phyloP scores from a whole-genome alignment of 768 basidiomycete species.

The Pleurotus tuoliensis region DNA sequence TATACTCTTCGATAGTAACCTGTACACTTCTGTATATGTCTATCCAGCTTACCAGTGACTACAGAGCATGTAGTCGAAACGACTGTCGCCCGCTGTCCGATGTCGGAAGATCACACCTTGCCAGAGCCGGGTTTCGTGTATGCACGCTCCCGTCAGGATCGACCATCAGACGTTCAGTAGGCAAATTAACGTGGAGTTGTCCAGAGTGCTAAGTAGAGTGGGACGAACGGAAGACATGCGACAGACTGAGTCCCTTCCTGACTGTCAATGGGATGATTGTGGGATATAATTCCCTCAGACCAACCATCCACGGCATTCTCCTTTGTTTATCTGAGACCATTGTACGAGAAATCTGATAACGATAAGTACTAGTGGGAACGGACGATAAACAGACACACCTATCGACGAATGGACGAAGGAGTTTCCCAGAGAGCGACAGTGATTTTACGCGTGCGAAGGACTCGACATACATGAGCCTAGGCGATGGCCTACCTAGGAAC shows the following conservation, averaged over 20 bases:
- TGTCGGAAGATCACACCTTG: too few relatives aligned
- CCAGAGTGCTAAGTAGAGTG: too few relatives aligned
- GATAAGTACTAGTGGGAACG: slow-evolving; percentile 1
- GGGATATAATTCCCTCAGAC: slow-evolving; percentile 36
- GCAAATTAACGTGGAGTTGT: too few relatives aligned
- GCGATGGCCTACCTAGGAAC: slow-evolving; percentile 72
- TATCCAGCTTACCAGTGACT: background rate
- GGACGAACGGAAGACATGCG: too few relatives aligned
- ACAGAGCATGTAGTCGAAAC: too few relatives aligned
- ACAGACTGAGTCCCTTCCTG: too few relatives aligned
- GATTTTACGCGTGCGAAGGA: slow-evolving; percentile 85
- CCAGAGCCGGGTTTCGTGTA: too few relatives aligned
- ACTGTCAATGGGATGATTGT: too few relatives aligned
- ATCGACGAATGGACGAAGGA: slow-evolving; percentile 81
- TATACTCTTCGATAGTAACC: background rate
- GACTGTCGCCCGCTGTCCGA: too few relatives aligned
- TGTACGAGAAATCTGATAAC: slow-evolving; percentile 77
- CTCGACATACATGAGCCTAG: slow-evolving; percentile 83
- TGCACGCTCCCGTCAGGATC: too few relatives aligned
- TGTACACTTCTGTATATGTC: background rate
- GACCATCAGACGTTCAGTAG: too few relatives aligned
- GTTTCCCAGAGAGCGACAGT: slow-evolving; percentile 80
- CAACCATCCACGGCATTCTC: slow-evolving; percentile 60
- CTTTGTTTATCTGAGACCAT: slow-evolving; percentile 66
- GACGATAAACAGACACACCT: slow-evolving; percentile 38